Conservation (phyloP, 2,329 filamentous ascomycete genomes). For the Epichloe scottii region DNA sequence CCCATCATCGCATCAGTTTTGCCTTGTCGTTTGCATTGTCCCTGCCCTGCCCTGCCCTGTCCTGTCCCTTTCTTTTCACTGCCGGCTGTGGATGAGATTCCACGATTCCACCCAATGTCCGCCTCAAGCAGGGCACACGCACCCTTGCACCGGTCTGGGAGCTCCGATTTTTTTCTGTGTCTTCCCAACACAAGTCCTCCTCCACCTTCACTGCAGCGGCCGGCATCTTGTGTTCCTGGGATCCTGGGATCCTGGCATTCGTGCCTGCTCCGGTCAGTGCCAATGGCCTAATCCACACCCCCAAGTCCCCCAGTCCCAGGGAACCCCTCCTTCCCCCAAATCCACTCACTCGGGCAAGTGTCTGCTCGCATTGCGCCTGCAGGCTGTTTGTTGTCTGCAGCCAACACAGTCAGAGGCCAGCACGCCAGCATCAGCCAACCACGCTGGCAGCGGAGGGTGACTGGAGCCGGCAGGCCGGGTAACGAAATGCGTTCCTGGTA, state of each 20-base stretch:
- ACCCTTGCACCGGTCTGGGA: slow-evolving; percentile 10
- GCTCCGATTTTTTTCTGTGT: slow-evolving; percentile 5
- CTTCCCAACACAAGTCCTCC: neutral
- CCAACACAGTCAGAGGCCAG: neutral
- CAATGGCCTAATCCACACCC: neutral
- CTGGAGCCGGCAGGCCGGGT: slow-evolving; percentile 3
- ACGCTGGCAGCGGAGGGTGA: neutral
- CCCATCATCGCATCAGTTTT: no score
- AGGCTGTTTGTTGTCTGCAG: neutral
- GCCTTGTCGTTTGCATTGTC: neutral
- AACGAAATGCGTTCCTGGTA: slow-evolving; percentile 1
- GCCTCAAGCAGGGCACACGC: slow-evolving; percentile 5
- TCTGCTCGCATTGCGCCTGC: slow-evolving; percentile 2
- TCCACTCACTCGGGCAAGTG: neutral
- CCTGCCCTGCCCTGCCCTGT: neutral
- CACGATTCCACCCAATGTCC: slow-evolving; percentile 1
- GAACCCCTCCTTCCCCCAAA: neutral
- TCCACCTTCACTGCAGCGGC: neutral
- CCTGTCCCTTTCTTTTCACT: neutral
- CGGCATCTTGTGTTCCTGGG: neutral
- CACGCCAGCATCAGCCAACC: neutral
- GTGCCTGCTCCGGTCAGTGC: neutral
- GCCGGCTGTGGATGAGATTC: neutral
- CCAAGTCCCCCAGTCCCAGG: neutral
- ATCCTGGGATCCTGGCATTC: slow-evolving; percentile 3